Conservation (phyloP, 1,284 basidiomycete species). For the Entoloma clypeatum region DNA sequence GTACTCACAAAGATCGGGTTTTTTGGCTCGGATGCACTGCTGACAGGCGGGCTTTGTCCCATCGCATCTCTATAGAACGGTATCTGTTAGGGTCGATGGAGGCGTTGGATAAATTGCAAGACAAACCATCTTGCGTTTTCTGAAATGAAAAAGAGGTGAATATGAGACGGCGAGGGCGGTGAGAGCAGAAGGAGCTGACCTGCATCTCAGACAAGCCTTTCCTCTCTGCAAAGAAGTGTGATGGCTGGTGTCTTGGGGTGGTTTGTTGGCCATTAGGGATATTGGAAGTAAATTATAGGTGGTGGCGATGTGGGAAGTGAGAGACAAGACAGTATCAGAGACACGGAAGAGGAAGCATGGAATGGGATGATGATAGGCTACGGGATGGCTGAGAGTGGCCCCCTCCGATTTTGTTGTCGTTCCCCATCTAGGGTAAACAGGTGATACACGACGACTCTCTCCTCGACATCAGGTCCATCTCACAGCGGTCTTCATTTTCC, state of each 20-base stretch:
- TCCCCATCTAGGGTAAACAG: too few species aligned
- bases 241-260: conserved; percentile 30
- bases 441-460: too few species aligned
- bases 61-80: conserved; percentile 48
- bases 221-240: conserved; percentile 48
- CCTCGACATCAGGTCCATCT: too few species aligned
- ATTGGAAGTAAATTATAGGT: conserved; percentile 20
- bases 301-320: conserved; percentile 13
- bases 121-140: conserved; percentile 75
- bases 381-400: conserved; percentile 14
- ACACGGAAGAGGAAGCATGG: conserved; percentile 24
- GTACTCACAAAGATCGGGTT: conserved; percentile 54
- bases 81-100: conserved; percentile 14
- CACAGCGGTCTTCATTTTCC: too few species aligned
- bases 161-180: conserved; percentile 10
- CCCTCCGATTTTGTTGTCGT: conserved; percentile 19
- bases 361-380: conserved; percentile 14
- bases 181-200: conserved; percentile 33
- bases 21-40: conserved; percentile 59
- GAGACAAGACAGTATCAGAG: conserved; percentile 24
- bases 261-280: conserved; percentile 46
- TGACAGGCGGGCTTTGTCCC: conserved; percentile 57
- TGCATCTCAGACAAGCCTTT: conserved; percentile 67
- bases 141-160: conserved; percentile 24
- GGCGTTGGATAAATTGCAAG: conserved; percentile 15